phyloP scores from a whole-genome alignment of 768 basidiomycete genomes.

The Suillus bovinus region DNA sequence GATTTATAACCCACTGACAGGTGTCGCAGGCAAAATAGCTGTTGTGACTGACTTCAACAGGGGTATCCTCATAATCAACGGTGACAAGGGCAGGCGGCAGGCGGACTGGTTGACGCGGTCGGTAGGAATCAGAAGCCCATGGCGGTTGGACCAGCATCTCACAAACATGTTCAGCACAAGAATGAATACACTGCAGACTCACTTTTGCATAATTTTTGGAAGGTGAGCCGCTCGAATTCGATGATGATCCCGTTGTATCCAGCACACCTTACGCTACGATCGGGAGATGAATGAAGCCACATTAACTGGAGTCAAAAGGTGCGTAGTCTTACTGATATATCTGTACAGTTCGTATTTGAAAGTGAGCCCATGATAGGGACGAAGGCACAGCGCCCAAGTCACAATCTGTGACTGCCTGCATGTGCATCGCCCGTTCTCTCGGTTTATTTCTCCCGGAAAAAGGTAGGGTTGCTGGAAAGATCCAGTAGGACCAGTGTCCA shows the following conservation, averaged over 20 bases:
- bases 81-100: neutral
- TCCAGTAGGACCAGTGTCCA: neutral
- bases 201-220: neutral
- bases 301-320: neutral
- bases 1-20: neutral
- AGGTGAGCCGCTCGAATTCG: neutral
- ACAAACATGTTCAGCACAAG: neutral
- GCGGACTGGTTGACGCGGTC: neutral
- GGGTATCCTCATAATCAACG: neutral
- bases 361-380: neutral
- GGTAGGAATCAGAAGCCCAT: neutral
- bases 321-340: neutral
- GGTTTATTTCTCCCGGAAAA: neutral
- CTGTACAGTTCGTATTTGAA: neutral
- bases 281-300: neutral
- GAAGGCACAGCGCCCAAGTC: slow-evolving; percentile 3
- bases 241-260: neutral
- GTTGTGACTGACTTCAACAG: neutral
- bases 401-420: slow-evolving; percentile 5
- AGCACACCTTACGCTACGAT: neutral
- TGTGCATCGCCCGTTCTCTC: neutral
- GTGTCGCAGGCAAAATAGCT: neutral
- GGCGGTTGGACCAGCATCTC: neutral
- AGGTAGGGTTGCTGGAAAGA: neutral
- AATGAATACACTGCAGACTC: neutral